These are phyloP conservation scores for Ogataea methanolica DNA, from an alignment of 805 yeast species.

Conservation along the genomic window DNA sequence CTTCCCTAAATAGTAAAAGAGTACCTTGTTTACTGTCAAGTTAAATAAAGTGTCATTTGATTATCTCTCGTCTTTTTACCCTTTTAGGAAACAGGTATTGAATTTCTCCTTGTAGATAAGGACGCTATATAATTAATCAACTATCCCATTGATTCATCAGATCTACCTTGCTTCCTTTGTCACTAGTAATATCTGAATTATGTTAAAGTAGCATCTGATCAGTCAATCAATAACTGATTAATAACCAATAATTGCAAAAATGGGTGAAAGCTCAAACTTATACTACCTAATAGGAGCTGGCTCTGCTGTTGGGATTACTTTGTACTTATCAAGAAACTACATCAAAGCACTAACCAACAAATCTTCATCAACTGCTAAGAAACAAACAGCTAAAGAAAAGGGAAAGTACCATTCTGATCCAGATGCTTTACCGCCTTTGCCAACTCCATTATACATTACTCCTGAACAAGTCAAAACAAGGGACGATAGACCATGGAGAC, in stretches of 20 bases:
- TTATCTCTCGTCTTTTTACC: conserved; percentile 16
- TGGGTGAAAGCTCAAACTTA: conserved; percentile 10
- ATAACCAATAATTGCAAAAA: neutral
- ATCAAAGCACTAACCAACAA: conserved; percentile 4
- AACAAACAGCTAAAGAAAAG: conserved; percentile 7
- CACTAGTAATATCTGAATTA: neutral
- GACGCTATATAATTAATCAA: neutral
- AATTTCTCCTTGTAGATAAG: neutral
- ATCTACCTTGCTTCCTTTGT: neutral
- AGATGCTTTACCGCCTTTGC: conserved; percentile 36
- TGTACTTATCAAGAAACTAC: conserved; percentile 16
- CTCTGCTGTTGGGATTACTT: conserved; percentile 17
- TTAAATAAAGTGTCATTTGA: neutral
- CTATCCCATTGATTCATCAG: neutral
- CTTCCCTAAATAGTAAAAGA: no score
- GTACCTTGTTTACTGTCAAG: no score
- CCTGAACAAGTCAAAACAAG: conserved; percentile 62
- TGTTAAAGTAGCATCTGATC: neutral
- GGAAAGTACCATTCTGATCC: conserved; percentile 19
- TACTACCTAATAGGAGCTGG: conserved; percentile 21
- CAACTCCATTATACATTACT: conserved; percentile 57
- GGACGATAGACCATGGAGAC: conserved; percentile 79
- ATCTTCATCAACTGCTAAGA: neutral
- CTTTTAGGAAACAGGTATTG: conserved; percentile 10
- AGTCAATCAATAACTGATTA: neutral